phyloP scores from a whole-genome alignment of 306 rosid genomes.

The Castanea crenata region DNA sequence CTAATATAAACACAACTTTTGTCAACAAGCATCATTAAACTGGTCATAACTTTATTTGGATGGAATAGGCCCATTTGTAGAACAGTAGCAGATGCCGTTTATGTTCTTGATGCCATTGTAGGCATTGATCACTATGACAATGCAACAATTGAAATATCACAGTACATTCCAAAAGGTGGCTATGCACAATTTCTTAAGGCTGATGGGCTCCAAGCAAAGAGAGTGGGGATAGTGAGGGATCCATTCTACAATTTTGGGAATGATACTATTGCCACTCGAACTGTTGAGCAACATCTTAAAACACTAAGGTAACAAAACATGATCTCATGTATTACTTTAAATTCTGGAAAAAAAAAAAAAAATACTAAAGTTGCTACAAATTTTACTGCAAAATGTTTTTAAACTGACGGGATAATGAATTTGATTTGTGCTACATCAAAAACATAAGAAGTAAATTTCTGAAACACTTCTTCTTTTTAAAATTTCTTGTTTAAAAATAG shows the following conservation, averaged over 20 bases:
- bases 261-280: neutral
- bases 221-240: conserved; percentile 37
- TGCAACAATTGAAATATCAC: conserved; percentile 26
- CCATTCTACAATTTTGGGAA: conserved; percentile 8
- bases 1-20: too few species aligned
- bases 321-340: neutral
- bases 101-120: conserved; percentile 52
- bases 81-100: conserved; percentile 46
- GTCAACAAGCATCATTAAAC: too few species aligned
- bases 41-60: neutral
- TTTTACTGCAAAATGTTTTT: too few species aligned
- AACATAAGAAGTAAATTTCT: too few species aligned
- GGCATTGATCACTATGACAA: conserved; percentile 39
- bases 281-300: conserved; percentile 24
- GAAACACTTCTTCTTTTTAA: too few species aligned
- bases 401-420: too few species aligned
- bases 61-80: conserved; percentile 40
- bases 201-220: conserved; percentile 37
- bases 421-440: too few species aligned
- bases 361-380: too few species aligned
- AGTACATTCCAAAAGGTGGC: conserved; percentile 42
- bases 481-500: too few species aligned
- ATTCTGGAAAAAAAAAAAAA: too few species aligned
- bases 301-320: conserved; percentile 26
- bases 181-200: conserved; percentile 22